phyloP scores from a whole-genome alignment of 176 grass and related monocot species.

The Saccharum officinarum region DNA sequence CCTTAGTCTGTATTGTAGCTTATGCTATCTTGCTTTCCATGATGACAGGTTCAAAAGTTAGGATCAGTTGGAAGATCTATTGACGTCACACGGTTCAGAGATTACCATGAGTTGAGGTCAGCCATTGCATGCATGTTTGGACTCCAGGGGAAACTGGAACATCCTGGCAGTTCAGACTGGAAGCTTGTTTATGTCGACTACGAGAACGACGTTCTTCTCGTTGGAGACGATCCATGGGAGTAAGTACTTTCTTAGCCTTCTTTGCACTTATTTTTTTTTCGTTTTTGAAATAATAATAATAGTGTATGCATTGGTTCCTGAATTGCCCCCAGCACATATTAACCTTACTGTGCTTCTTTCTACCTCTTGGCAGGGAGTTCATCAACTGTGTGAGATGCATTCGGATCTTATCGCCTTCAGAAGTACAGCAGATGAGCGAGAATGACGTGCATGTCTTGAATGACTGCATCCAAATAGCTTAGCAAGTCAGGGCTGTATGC shows the following conservation, averaged over 20 bases:
- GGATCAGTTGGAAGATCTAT: conserved; percentile 98
- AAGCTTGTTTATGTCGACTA: conserved; percentile 98
- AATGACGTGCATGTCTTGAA: conserved; percentile 74
- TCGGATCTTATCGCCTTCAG: conserved; percentile 76
- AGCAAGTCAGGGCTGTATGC: conserved; percentile 15
- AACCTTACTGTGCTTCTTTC: background rate
- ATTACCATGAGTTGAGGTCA: conserved; percentile 84
- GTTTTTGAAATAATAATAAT: background rate
- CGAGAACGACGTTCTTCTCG: conserved; percentile 93
- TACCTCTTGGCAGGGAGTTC: conserved; percentile 67
- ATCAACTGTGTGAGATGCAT: conserved; percentile 95
- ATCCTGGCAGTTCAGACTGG: conserved; percentile 77
- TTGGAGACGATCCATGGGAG: conserved; percentile 99
- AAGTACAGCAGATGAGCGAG: conserved; percentile 94
- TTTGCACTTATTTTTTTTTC: background rate
- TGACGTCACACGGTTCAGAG: conserved; percentile 88
- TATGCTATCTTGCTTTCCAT: conserved; percentile 19
- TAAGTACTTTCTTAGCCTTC: conserved; percentile 34
- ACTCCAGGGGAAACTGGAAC: conserved; percentile 79
- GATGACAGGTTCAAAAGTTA: conserved; percentile 73
- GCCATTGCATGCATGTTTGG: conserved; percentile 93
- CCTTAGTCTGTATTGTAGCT: background rate
- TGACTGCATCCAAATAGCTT: conserved; percentile 52
- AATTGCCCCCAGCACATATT: background rate
- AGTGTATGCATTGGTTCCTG: background rate